Evolutionary conservation across 176 grass and related monocot species (phyloP).

Genomic region (Musa troglodytarum): DNA sequence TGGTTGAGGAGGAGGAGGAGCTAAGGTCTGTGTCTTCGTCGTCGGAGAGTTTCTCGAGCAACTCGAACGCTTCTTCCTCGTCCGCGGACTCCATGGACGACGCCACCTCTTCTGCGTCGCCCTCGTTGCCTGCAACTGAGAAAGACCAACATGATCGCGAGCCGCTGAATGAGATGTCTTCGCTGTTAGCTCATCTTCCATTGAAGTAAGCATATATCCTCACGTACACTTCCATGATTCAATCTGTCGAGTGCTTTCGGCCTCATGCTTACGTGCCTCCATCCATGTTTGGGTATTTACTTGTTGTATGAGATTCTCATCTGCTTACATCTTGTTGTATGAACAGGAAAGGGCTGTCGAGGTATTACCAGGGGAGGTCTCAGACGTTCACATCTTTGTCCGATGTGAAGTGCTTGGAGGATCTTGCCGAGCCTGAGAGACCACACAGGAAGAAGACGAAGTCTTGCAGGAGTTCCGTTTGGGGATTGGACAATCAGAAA

Average conservation of each 20-base stretch:
- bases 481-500: slow-evolving; percentile 5
- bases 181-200: neutral
- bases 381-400: slow-evolving; percentile 10
- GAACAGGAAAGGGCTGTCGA: slow-evolving; percentile 13
- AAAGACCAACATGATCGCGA: neutral
- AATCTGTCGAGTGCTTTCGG: neutral
- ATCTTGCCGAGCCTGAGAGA: slow-evolving; percentile 2
- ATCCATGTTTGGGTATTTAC: too few species aligned
- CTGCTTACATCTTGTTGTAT: neutral
- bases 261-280: too few species aligned
- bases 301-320: neutral
- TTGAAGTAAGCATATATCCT: slow-evolving; percentile 5
- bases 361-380: slow-evolving; percentile 4
- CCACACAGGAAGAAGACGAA: slow-evolving; percentile 7
- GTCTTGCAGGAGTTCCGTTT: slow-evolving; percentile 3
- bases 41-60: neutral
- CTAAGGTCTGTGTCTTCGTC: slow-evolving; percentile 1
- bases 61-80: neutral
- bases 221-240: neutral
- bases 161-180: slow-evolving; percentile 4
- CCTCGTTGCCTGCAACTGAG: too few species aligned
- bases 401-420: neutral
- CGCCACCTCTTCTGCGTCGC: neutral
- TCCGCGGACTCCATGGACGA: neutral
- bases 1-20: slow-evolving; percentile 9